Conservation (phyloP, 345 rosid species). For the Citrus reticulata region DNA sequence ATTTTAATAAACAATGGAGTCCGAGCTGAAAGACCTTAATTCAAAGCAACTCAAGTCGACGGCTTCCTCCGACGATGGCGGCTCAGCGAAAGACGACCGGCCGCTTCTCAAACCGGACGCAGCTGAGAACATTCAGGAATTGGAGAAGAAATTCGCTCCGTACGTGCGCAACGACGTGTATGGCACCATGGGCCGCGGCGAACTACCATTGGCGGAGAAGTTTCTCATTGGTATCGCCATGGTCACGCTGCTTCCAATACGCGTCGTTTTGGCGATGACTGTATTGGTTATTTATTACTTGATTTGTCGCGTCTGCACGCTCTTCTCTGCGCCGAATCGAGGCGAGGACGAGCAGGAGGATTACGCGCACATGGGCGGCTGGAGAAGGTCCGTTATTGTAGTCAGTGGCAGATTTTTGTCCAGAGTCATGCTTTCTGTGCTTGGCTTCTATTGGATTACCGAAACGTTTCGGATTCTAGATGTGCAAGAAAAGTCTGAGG, state of each 20-base stretch:
- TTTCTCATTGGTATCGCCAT: conserved; percentile 48
- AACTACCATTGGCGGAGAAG: conserved; percentile 68
- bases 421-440: conserved; percentile 67
- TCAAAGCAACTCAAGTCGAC: conserved; percentile 28
- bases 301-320: conserved; percentile 80
- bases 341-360: conserved; percentile 74
- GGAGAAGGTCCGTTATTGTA: conserved; percentile 77
- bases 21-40: conserved; percentile 56
- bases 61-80: conserved; percentile 22
- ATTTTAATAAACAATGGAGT: conserved; percentile 37
- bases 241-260: conserved; percentile 69
- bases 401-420: conserved; percentile 63
- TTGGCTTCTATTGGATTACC: conserved; percentile 92
- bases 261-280: conserved; percentile 51
- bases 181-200: conserved; percentile 89
- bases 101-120: conserved; percentile 71
- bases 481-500: conserved; percentile 25
- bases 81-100: conserved; percentile 58
- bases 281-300: conserved; percentile 62
- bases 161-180: conserved; percentile 77
- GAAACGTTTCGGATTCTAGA: conserved; percentile 38
- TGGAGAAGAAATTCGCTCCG: conserved; percentile 87
- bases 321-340: conserved; percentile 68
- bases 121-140: conserved; percentile 50
- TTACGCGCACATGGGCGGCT: conserved; percentile 90